Evolutionary conservation across 768 basidiomycete species (phyloP).

Genomic region (Termitomyces sp.): DNA sequence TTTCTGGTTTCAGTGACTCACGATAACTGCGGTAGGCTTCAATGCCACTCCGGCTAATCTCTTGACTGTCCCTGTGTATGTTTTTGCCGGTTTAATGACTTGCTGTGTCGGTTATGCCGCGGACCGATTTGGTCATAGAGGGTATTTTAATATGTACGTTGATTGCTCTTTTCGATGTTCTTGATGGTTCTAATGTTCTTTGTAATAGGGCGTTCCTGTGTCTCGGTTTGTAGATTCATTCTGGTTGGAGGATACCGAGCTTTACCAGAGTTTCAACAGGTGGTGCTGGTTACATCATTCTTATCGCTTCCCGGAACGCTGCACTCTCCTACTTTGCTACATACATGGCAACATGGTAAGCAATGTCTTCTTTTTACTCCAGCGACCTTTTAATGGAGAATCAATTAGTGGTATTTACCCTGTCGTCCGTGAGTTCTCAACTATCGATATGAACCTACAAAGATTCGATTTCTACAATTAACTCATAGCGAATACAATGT

Average conservation of each 20-base stretch:
- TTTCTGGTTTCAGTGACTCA: background rate
- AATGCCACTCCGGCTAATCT: slow-evolving; percentile 71
- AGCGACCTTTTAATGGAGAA: background rate
- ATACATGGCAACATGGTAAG: slow-evolving; percentile 65
- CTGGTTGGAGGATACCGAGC: slow-evolving; percentile 5
- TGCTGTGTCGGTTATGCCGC: slow-evolving; percentile 59
- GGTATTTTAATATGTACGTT: slow-evolving; percentile 58
- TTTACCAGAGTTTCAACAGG: slow-evolving; percentile 23
- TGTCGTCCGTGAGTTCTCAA: slow-evolving; percentile 48
- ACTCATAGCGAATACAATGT: slow-evolving; percentile 52
- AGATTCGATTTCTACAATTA: background rate
- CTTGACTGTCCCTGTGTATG: slow-evolving; percentile 74
- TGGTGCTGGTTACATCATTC: slow-evolving; percentile 64
- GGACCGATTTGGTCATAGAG: slow-evolving; percentile 56
- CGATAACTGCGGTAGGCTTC: slow-evolving; percentile 36
- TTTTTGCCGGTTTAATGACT: slow-evolving; percentile 61
- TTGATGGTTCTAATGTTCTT: background rate
- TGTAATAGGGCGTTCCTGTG: slow-evolving; percentile 28
- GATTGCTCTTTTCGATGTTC: background rate
- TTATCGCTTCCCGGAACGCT: slow-evolving; percentile 55
- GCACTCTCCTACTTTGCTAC: slow-evolving; percentile 69
- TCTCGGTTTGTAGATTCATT: slow-evolving; percentile 24
- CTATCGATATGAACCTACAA: background rate
- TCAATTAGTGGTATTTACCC: slow-evolving; percentile 64
- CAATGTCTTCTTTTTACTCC: background rate